Conservation (phyloP, 2,329 filamentous ascomycete species). For the Microthyrium microscopicum region DNA sequence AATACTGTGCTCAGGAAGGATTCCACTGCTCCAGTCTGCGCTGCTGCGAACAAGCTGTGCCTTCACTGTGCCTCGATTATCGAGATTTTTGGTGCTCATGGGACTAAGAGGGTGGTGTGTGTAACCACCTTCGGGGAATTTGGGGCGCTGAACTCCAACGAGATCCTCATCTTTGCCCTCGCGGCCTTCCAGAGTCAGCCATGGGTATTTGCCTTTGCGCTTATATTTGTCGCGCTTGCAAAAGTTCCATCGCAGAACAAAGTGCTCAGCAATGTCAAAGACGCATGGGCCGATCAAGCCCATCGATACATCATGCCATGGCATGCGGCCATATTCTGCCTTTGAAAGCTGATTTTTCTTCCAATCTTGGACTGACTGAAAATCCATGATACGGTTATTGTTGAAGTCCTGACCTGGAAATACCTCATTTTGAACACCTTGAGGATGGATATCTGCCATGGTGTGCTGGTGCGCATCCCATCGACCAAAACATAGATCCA, state of each 20-base stretch:
- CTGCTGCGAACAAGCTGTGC: conserved; percentile 83
- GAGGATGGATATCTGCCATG: conserved; percentile 74
- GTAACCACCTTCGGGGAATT: conserved; percentile 79
- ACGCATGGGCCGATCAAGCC: conserved; percentile 77
- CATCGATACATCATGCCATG: conserved; percentile 95
- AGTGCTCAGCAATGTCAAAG: conserved; percentile 91
- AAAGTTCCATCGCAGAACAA: conserved; percentile 90
- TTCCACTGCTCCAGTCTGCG: conserved; percentile 85
- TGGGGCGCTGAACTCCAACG: conserved; percentile 72
- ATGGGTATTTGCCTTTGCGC: conserved; percentile 66
- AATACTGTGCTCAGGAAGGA: conserved; percentile 68
- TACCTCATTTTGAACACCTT: conserved; percentile 63
- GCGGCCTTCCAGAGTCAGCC: conserved; percentile 64
- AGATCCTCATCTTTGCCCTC: conserved; percentile 68
- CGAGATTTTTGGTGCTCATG: conserved; percentile 44
- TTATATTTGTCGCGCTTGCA: conserved; percentile 97
- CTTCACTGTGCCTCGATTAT: conserved; percentile 47
- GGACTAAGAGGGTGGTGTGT: conserved; percentile 61
- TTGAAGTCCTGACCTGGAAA: conserved; percentile 98
- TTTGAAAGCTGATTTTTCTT: conserved; percentile 86
- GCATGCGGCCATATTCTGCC: conserved; percentile 84
- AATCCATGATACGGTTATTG: conserved; percentile 93
- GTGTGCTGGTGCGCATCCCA: conserved; percentile 83
- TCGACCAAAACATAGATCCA: conserved; percentile 89
- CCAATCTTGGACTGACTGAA: conserved; percentile 81